These are phyloP conservation scores for Ramaria sp. DNA, from an alignment of 768 basidiomycete genomes.

Conservation along the genomic window DNA sequence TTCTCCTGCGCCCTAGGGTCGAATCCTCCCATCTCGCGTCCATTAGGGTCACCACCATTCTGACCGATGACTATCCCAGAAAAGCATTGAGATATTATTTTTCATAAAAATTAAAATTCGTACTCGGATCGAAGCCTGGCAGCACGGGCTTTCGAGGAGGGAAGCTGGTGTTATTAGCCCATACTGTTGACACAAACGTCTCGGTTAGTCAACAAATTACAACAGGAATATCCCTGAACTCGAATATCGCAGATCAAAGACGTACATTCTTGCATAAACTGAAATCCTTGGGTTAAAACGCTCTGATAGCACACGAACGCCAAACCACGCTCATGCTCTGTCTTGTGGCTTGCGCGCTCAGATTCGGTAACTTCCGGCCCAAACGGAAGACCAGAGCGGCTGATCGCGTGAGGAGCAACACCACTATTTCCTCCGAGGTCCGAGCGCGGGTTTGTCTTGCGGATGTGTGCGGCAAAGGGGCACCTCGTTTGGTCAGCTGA, in stretches of 20 bases:
- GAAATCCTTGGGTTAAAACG: slow-evolving; percentile 20
- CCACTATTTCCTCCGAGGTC: neutral
- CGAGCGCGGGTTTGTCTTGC: slow-evolving; percentile 34
- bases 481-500: slow-evolving; percentile 16
- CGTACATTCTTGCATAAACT: slow-evolving; percentile 19
- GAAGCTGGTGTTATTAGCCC: slow-evolving; percentile 22
- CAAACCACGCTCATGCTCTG: slow-evolving; percentile 34
- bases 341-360: slow-evolving; percentile 27
- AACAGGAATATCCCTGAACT: neutral
- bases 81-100: neutral
- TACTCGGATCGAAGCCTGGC: slow-evolving; percentile 34
- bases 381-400: slow-evolving; percentile 25
- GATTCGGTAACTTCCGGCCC: slow-evolving; percentile 26
- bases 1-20: slow-evolving; percentile 14
- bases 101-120: neutral
- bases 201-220: too few relatives aligned
- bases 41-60: neutral
- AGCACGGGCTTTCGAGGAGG: slow-evolving; percentile 1
- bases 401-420: slow-evolving; percentile 15
- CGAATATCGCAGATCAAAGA: too few relatives aligned
- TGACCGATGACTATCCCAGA: slow-evolving; percentile 2
- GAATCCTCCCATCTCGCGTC: slow-evolving; percentile 14
- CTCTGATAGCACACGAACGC: slow-evolving; percentile 33
- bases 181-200: slow-evolving; percentile 4
- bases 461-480: slow-evolving; percentile 38